These are phyloP conservation scores for Zhuliangozyma parablackwelliae DNA, from an alignment of 1,139 yeast genomes.

Conservation along the genomic window DNA sequence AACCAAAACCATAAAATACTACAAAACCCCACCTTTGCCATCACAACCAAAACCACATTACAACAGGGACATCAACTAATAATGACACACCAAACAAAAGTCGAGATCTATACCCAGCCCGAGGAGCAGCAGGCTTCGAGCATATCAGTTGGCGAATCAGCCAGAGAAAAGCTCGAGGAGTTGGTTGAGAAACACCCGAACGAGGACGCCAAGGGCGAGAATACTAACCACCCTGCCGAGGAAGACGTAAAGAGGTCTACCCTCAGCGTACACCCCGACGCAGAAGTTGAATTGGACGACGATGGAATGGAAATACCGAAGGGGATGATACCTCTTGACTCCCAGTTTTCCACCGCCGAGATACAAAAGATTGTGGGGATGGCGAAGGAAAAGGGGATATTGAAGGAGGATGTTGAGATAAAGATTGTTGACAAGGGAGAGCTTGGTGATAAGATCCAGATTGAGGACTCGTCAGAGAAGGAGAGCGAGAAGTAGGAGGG, in stretches of 20 bases:
- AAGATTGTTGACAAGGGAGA: constrained; percentile 21
- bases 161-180: constrained; percentile 4
- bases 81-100: constrained; percentile 1
- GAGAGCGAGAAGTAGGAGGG: not conserved
- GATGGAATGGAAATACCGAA: constrained; percentile 37
- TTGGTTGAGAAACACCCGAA: constrained; percentile 7
- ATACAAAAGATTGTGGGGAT: constrained; percentile 25
- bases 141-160: constrained; percentile 3
- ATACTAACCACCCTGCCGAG: not conserved
- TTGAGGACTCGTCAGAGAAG: not conserved
- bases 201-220: not conserved
- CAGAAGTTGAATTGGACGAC: constrained; percentile 16
- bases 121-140: not conserved
- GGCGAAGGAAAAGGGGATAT: constrained; percentile 29
- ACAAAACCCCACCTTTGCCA: too few relatives aligned
- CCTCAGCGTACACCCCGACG: constrained; percentile 1
- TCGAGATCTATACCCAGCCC: constrained; percentile 10
- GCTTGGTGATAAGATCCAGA: constrained; percentile 13
- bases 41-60: too few relatives aligned
- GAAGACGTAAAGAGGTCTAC: not conserved
- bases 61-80: too few relatives aligned
- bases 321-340: constrained; percentile 39
- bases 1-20: too few relatives aligned
- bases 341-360: constrained; percentile 37
- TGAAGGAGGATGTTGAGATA: constrained; percentile 23